Evolutionary conservation across 192 early-diverging fungal species (phyloP).

Genomic region (Coemansia umbellata): DNA sequence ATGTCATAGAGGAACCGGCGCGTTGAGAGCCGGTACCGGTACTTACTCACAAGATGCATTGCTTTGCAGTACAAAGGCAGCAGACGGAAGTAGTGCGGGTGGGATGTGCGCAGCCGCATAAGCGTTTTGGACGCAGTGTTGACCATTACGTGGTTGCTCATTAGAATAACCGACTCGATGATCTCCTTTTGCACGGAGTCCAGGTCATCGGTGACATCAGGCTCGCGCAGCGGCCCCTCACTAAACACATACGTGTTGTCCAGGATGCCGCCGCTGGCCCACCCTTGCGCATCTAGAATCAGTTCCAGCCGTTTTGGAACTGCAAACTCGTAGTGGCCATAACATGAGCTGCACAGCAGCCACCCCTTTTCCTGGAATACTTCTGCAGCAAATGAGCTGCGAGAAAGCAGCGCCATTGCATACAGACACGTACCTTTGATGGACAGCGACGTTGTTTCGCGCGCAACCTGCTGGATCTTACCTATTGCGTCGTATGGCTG

Average conservation of each 20-base stretch:
- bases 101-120: constrained; percentile 46
- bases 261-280: constrained; percentile 30
- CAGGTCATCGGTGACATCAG: constrained; percentile 20
- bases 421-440: constrained; percentile 48
- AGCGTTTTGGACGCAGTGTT: constrained; percentile 43
- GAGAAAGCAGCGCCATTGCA: constrained; percentile 40
- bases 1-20: constrained; percentile 45
- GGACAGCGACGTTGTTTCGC: constrained; percentile 24
- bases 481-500: constrained; percentile 29
- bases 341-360: constrained; percentile 43
- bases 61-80: constrained; percentile 31
- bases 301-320: constrained; percentile 35
- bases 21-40: constrained; percentile 42
- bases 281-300: constrained; percentile 31
- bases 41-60: constrained; percentile 45
- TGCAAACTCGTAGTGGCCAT: constrained; percentile 47
- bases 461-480: constrained; percentile 25
- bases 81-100: constrained; percentile 50
- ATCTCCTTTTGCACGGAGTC: constrained; percentile 52
- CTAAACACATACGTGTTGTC: constrained; percentile 36
- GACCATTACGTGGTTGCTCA: constrained; percentile 45
- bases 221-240: background rate
- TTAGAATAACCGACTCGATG: constrained; percentile 33
- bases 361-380: constrained; percentile 41
- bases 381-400: constrained; percentile 45